Evolutionary conservation across 1,139 yeast species (phyloP).

Genomic region (Pichia sp.): DNA sequence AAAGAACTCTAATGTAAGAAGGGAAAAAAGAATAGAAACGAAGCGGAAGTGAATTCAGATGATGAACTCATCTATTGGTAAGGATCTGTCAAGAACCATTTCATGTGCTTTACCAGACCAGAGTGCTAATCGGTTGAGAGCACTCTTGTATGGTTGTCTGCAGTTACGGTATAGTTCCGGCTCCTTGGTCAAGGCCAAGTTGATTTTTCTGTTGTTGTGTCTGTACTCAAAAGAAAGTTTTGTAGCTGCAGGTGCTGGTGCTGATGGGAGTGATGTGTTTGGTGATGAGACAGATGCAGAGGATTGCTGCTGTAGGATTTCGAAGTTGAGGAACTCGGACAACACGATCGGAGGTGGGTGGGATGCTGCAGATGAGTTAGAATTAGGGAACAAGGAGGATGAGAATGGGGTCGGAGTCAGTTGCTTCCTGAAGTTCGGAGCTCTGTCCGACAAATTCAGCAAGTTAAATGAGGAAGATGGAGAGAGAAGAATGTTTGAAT

Average conservation of each 20-base stretch:
- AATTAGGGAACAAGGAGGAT: not conserved
- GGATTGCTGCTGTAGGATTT: not conserved
- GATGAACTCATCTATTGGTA: constrained; percentile 8
- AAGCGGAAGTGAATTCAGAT: constrained; percentile 1
- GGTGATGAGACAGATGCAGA: not conserved
- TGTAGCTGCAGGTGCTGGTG: not conserved
- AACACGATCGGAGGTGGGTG: not conserved
- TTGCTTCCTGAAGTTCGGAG: not conserved
- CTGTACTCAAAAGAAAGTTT: constrained; percentile 25
- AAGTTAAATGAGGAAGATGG: constrained; percentile 13
- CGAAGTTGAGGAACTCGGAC: constrained; percentile 12
- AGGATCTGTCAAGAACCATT: constrained; percentile 16
- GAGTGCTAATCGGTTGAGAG: constrained; percentile 28
- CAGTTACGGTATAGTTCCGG: not conserved
- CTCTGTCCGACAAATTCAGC: constrained; percentile 1
- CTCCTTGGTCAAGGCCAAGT: constrained; percentile 26
- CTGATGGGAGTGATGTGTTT: not conserved
- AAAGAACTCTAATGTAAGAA: constrained; percentile 22
- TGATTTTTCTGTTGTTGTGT: constrained; percentile 26
- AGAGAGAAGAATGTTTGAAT: constrained; percentile 2
- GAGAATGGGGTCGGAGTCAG: not conserved
- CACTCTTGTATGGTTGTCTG: constrained; percentile 4
- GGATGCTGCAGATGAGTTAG: not conserved
- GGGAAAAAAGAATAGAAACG: constrained; percentile 33
- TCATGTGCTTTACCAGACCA: constrained; percentile 30